Evolutionary conservation across 192 early-diverging fungal genomes (phyloP).

Genomic region (Coemansia sp.): DNA sequence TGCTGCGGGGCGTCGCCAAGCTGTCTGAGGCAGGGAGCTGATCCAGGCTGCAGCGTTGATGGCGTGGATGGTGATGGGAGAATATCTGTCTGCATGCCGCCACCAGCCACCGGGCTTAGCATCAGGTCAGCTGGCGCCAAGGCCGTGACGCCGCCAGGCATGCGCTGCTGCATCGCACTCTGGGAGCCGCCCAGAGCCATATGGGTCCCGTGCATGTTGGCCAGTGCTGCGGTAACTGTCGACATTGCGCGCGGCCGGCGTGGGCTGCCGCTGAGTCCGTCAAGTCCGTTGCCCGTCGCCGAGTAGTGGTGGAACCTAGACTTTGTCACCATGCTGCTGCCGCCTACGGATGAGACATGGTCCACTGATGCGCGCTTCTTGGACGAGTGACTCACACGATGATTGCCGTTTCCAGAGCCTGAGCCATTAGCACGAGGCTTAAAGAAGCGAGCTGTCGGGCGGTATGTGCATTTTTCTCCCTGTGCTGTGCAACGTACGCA

Average conservation of each 20-base stretch:
- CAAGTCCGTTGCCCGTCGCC: slow-evolving; percentile 7
- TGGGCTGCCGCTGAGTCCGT: neutral
- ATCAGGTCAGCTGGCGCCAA: slow-evolving; percentile 43
- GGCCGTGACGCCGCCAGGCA: slow-evolving; percentile 2
- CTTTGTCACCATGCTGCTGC: slow-evolving; percentile 1
- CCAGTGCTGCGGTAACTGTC: slow-evolving; percentile 21
- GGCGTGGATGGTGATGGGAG: slow-evolving; percentile 4
- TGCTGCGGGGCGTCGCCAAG: neutral
- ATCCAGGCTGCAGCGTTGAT: neutral
- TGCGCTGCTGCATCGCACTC: slow-evolving; percentile 7
- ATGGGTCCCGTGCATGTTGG: slow-evolving; percentile 3
- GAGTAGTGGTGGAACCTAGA: neutral
- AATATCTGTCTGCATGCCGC: neutral
- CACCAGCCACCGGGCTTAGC: slow-evolving; percentile 12
- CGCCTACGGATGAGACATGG: slow-evolving; percentile 1
- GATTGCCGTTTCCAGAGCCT: neutral
- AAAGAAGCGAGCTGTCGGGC: slow-evolving; percentile 41
- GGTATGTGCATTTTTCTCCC: slow-evolving; percentile 34
- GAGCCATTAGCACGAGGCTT: slow-evolving; percentile 20
- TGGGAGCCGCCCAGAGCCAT: neutral
- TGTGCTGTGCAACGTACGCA: slow-evolving; percentile 44
- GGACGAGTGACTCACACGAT: slow-evolving; percentile 6
- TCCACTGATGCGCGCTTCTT: slow-evolving; percentile 31
- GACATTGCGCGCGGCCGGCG: slow-evolving; percentile 42
- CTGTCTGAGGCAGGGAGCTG: neutral